Evolutionary conservation across 2,329 filamentous ascomycete species (phyloP).

Genomic region (Aspergillus pseudonomiae): DNA sequence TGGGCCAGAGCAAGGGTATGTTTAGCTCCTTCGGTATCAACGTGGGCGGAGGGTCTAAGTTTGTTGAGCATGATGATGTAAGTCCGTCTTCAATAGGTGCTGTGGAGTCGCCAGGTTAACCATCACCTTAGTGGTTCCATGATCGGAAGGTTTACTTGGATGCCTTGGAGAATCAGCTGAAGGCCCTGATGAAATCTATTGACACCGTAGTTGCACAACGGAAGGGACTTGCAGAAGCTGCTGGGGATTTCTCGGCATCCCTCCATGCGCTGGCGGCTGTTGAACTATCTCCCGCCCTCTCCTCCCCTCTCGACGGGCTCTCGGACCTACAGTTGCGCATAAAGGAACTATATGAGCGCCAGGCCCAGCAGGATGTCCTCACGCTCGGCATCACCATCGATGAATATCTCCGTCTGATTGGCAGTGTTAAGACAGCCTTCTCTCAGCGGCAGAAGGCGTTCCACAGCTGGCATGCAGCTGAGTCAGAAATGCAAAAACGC

Average conservation of each 20-base stretch:
- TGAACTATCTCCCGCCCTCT: slow-evolving; percentile 85
- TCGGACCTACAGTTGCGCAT: slow-evolving; percentile 94
- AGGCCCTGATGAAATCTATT: slow-evolving; percentile 87
- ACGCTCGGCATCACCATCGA: slow-evolving; percentile 97
- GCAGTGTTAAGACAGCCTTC: slow-evolving; percentile 92
- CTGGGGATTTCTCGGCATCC: slow-evolving; percentile 88
- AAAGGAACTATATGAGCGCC: slow-evolving; percentile 90
- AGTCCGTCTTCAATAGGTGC: slow-evolving; percentile 38
- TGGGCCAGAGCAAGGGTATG: slow-evolving; percentile 90
- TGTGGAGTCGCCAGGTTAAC: slow-evolving; percentile 23
- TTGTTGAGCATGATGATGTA: slow-evolving; percentile 96
- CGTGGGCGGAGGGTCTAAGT: slow-evolving; percentile 78
- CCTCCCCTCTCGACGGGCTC: slow-evolving; percentile 84
- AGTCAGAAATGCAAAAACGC: slow-evolving; percentile 87
- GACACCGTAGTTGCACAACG: slow-evolving; percentile 90
- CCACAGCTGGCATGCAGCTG: slow-evolving; percentile 89
- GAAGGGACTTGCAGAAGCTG: slow-evolving; percentile 90
- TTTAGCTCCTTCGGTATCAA: slow-evolving; percentile 81
- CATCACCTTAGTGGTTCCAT: slow-evolving; percentile 78
- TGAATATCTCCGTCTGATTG: slow-evolving; percentile 95
- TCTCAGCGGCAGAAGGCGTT: slow-evolving; percentile 92
- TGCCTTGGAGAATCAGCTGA: slow-evolving; percentile 87
- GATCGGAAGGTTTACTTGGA: slow-evolving; percentile 94
- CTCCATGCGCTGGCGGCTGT: slow-evolving; percentile 91
- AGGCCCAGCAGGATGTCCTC: slow-evolving; percentile 94